Conservation (phyloP, 2,329 filamentous ascomycete genomes). For the Colletotrichum caudatum region DNA sequence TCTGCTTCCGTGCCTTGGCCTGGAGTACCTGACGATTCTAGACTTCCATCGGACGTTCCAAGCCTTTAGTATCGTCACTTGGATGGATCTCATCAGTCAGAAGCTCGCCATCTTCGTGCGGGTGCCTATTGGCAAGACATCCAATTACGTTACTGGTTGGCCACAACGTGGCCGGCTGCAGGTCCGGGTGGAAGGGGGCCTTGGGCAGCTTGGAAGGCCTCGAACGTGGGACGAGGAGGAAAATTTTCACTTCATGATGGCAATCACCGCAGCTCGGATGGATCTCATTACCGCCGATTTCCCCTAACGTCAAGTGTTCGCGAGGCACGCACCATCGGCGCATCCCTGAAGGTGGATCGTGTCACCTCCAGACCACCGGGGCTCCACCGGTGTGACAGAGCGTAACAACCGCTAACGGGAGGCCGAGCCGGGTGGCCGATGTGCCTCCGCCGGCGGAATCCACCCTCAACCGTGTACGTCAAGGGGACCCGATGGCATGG, state of each 20-base stretch:
- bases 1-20: constrained; percentile 39
- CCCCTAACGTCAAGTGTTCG: constrained; percentile 43
- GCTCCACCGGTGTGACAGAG: constrained; percentile 36
- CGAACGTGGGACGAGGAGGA: constrained; percentile 5
- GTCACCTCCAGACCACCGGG: constrained; percentile 20
- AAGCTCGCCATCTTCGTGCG: constrained; percentile 38
- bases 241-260: constrained; percentile 41
- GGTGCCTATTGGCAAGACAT: constrained; percentile 19
- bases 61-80: constrained; percentile 28
- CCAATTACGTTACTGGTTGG: constrained; percentile 23
- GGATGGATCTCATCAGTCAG: constrained; percentile 42
- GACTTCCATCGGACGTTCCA: constrained; percentile 37
- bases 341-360: constrained; percentile 28
- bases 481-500: constrained; percentile 42
- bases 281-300: constrained; percentile 39
- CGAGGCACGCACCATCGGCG: constrained; percentile 35
- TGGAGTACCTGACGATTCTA: constrained; percentile 29
- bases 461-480: constrained; percentile 42
- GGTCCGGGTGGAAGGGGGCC: background rate
- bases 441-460: constrained; percentile 35
- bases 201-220: background rate
- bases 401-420: constrained; percentile 36
- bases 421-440: constrained; percentile 40
- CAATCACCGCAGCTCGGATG: constrained; percentile 33
- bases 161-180: constrained; percentile 32